Evolutionary conservation across 768 basidiomycete genomes (phyloP), one percentile per base, ranked within the genome.

Genomic region (Mrakia frigida): DNA sequence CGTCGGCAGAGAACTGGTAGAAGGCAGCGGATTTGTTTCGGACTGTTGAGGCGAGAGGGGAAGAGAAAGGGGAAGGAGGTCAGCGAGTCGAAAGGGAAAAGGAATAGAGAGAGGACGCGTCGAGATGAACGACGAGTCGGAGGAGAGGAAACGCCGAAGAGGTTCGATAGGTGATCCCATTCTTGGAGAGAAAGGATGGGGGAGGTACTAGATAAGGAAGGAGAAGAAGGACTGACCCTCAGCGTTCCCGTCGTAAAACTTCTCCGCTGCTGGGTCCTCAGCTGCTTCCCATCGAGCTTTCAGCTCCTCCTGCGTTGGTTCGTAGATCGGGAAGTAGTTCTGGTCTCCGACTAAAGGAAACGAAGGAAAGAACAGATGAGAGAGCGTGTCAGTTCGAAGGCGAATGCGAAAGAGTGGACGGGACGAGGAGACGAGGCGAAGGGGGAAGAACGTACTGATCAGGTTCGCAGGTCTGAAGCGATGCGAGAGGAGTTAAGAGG

Each of bases 21-120:
- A 91, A 93, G 0, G 89, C 94, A 0, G 96, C 95, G 61, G 92
- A 97, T 82, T 90, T 91, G 18, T 91, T 88, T 23, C 97, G 91
- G 28, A 91, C 89, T 80, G 46, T 43, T 9, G 56, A 25, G 56
- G 23, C 6, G 28, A 56, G 53, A 56, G 56, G 11, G 28, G 56
- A 28, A 4, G n/a, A 28, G 56, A 46, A 18, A 46, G 43, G 43
- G 7, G 43, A 23, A 52, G 50, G 50, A 56, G 25, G 56, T 56
- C n/a, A 56, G n/a, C 10, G 50, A 9, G 50, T 9, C 6, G 56
- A 6, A 50, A 18, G 4, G 46, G 21, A 16, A 46, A 6, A 50
- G 46, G 21, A 18, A 50, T 14, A 50, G 13, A 50, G 46, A 50
- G 46, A 16, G 46, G 46, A 21, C 46, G 46, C 46, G 46, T 50